phyloP scores from a whole-genome alignment of 2,329 filamentous ascomycete species.

The Penicillium sp. region DNA sequence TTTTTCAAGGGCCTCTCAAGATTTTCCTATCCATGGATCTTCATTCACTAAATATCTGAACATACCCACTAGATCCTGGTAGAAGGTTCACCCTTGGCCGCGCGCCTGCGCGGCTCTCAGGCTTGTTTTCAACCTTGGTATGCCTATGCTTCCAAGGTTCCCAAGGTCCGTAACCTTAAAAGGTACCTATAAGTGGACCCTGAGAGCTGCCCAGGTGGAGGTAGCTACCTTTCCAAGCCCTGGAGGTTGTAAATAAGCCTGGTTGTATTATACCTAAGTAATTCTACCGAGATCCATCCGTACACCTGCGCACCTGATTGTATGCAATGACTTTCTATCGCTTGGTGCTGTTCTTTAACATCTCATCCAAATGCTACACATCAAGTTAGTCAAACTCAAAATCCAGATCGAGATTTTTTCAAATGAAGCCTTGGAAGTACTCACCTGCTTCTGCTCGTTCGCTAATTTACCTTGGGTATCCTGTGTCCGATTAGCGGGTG shows the following conservation, averaged over 20 bases:
- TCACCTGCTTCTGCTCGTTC: slow-evolving; percentile 67
- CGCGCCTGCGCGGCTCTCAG: no score
- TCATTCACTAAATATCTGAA: no score
- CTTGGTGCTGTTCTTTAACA: slow-evolving; percentile 40
- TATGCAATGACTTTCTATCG: slow-evolving; percentile 24
- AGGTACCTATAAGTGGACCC: no score
- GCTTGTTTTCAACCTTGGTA: no score
- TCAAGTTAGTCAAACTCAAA: neutral
- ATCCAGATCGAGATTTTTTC: neutral
- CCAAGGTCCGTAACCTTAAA: no score
- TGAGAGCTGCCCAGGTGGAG: no score
- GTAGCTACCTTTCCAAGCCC: no score
- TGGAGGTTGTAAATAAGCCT: neutral
- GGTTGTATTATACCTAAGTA: neutral
- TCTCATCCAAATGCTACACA: slow-evolving; percentile 42
- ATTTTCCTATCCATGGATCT: no score
- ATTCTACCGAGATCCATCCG: neutral
- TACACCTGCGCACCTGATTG: slow-evolving; percentile 8
- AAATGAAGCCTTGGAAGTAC: slow-evolving; percentile 6
- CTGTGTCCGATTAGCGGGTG: slow-evolving; percentile 25
- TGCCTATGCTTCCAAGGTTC: no score
- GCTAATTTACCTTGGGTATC: slow-evolving; percentile 51
- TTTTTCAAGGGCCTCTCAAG: no score
- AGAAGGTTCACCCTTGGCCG: no score
- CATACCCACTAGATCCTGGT: no score